These are phyloP conservation scores for Populus davidiana DNA, from an alignment of 345 rosid genomes.

Conservation along the genomic window DNA sequence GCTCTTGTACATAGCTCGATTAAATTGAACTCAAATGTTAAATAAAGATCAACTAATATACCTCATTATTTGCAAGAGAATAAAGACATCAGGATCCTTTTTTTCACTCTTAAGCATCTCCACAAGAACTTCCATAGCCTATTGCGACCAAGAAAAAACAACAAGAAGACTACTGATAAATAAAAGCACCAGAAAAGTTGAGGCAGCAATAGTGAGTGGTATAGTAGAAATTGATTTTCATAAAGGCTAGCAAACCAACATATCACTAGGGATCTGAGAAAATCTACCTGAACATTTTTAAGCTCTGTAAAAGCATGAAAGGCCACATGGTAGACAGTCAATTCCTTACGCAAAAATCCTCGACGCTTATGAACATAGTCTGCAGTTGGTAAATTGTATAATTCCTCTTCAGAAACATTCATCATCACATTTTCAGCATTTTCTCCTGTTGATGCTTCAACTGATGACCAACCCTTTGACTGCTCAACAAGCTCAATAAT, in stretches of 20 bases:
- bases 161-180: not conserved
- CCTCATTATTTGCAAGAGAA: slow-evolving; percentile 68
- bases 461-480: slow-evolving; percentile 87
- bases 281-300: slow-evolving; percentile 63
- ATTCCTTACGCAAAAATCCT: slow-evolving; percentile 55
- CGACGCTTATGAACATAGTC: slow-evolving; percentile 58
- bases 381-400: slow-evolving; percentile 80
- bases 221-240: not conserved
- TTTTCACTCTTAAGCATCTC: slow-evolving; percentile 82
- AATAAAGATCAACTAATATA: slow-evolving; percentile 17
- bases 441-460: slow-evolving; percentile 46
- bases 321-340: slow-evolving; percentile 81
- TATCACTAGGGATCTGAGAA: slow-evolving; percentile 12
- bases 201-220: not conserved
- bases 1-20: not conserved
- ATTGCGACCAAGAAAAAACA: slow-evolving; percentile 15
- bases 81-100: slow-evolving; percentile 57
- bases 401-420: slow-evolving; percentile 80
- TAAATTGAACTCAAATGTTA: not conserved
- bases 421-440: slow-evolving; percentile 71
- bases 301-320: slow-evolving; percentile 82
- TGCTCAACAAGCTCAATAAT: slow-evolving; percentile 81
- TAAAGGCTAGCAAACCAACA: slow-evolving; percentile 8
- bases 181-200: not conserved
- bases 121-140: slow-evolving; percentile 71